Evolutionary conservation across 2,329 filamentous ascomycete genomes (phyloP), one percentile per base, ranked within the genome.

Genomic region (Ceratocystis cacaofunesta): DNA sequence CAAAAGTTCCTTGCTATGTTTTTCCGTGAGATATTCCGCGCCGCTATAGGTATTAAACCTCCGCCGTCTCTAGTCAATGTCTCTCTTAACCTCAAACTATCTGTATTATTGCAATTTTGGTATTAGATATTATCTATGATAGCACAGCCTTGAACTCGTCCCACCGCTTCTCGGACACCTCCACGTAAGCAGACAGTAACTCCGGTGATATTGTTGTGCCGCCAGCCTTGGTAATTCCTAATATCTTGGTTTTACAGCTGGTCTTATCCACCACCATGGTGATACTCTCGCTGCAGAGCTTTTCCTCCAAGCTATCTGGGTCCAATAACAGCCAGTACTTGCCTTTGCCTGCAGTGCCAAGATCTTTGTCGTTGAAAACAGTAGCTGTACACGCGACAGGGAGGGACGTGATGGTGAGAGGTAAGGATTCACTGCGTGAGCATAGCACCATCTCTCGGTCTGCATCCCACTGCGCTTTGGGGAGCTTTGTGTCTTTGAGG

Each of bases 261-360:
- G 73, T 76, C 67, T 77, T 78, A 72, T 92, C 88, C n/a, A 96
- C 83, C 61, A 94, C 85, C 43, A 96, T 77, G 2, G 86, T 92
- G n/a, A 94, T 78, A n/a, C 76, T 82, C 79, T 99, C 94, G 68
- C 85, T 80, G 72, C 90, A 95, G 55, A 95, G 76, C 7, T 82
- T 83, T 77, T 97, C 94, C 77, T 99, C 94, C 70, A 95, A 87
- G 25, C 85, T 83, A 76, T 99, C 94, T 1, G 90, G 90, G 76
- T 99, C 94, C 5, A 88, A 84, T 66, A 99, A 76, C 2, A 96
- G 78, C 90, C 91, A 95, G 72, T 79, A 80, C 71, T 78, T 80
- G 69, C 75, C 79, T 55, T 65, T 65, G 25, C 66, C 66, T 36
- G 66, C 63, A 3, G 66, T 67, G n/a, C 66, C 66, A 15, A 67